Percentiles rank a stretch among this genome's conserved stretches.
Evolutionary conservation across 1,284 basidiomycete genomes (phyloP).

Genomic region (Ceraceosorus bombacis): DNA sequence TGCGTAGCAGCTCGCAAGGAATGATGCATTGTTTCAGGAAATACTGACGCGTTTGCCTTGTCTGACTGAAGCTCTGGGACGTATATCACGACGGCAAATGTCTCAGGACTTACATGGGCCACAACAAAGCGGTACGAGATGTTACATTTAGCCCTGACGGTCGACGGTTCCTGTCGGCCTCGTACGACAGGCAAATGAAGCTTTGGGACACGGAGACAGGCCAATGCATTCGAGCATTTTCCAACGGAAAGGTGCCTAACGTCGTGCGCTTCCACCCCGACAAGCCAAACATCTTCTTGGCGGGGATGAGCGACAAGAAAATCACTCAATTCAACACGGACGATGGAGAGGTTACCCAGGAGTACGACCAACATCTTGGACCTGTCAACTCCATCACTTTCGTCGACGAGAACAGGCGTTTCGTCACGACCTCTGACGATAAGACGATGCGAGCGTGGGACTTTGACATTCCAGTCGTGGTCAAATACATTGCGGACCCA

Average conservation of each 20-base stretch:
- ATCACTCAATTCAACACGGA: slow-evolving; percentile 98
- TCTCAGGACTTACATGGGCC: slow-evolving; percentile 91
- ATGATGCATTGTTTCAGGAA: slow-evolving; percentile 25
- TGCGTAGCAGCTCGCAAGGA: slow-evolving; percentile 34
- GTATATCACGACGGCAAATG: slow-evolving; percentile 95
- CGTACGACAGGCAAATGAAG: slow-evolving; percentile 94
- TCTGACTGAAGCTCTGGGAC: slow-evolving; percentile 78
- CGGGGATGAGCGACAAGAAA: slow-evolving; percentile 98
- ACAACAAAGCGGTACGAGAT: slow-evolving; percentile 92
- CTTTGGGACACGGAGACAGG: slow-evolving; percentile 98
- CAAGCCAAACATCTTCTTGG: slow-evolving; percentile 91
- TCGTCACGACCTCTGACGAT: slow-evolving; percentile 97
- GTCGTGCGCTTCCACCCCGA: slow-evolving; percentile 92
- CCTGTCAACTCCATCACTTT: slow-evolving; percentile 98
- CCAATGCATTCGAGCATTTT: slow-evolving; percentile 88
- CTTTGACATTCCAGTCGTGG: slow-evolving; percentile 87
- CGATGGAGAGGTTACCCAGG: slow-evolving; percentile 86
- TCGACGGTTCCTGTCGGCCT: slow-evolving; percentile 78
- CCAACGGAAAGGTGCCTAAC: slow-evolving; percentile 92
- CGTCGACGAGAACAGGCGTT: slow-evolving; percentile 87
- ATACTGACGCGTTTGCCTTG: not conserved
- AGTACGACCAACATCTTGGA: slow-evolving; percentile 96
- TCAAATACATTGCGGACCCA: slow-evolving; percentile 98
- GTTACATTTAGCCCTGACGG: slow-evolving; percentile 91
- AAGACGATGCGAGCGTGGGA: slow-evolving; percentile 96